Evolutionary conservation across 768 basidiomycete species (phyloP).

Genomic region (Pholiota conissans): DNA sequence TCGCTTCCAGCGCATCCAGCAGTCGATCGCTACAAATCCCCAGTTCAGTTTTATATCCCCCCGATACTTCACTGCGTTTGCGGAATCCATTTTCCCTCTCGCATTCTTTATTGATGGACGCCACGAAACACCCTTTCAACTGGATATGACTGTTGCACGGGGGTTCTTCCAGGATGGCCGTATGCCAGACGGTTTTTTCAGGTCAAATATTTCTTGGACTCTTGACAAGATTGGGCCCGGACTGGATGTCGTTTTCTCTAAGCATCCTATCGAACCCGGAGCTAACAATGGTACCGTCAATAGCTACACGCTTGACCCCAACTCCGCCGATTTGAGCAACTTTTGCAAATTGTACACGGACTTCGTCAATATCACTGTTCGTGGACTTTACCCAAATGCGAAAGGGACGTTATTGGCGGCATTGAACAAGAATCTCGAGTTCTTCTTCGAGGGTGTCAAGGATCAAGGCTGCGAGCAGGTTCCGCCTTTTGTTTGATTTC

Average conservation of each 20-base stretch:
- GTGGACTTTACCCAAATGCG: slow-evolving; percentile 20
- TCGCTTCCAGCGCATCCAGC: slow-evolving; percentile 20
- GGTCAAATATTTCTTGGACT: background rate
- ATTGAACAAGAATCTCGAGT: slow-evolving; percentile 18
- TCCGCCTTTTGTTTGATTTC: too few species aligned
- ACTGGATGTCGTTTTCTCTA: background rate
- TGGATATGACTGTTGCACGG: slow-evolving; percentile 17
- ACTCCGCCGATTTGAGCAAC: slow-evolving; percentile 15
- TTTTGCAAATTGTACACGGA: slow-evolving; percentile 20
- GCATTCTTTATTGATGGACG: slow-evolving; percentile 25
- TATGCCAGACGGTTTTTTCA: slow-evolving; percentile 20
- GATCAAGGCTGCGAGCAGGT: too few species aligned
- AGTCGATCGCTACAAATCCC: slow-evolving; percentile 24
- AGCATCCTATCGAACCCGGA: slow-evolving; percentile 19
- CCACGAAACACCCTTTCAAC: slow-evolving; percentile 8
- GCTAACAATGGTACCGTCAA: slow-evolving; percentile 15
- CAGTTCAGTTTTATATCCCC: slow-evolving; percentile 21
- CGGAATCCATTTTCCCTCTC: slow-evolving; percentile 12
- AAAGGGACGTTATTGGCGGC: slow-evolving; percentile 14
- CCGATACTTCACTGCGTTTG: slow-evolving; percentile 22
- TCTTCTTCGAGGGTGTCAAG: slow-evolving; percentile 3
- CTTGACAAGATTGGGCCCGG: background rate
- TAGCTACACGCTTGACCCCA: slow-evolving; percentile 18
- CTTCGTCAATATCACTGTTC: slow-evolving; percentile 21
- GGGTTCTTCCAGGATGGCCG: slow-evolving; percentile 22